Conservation (phyloP, 495 filamentous ascomycete species). For the Neurospora cerealis region DNA sequence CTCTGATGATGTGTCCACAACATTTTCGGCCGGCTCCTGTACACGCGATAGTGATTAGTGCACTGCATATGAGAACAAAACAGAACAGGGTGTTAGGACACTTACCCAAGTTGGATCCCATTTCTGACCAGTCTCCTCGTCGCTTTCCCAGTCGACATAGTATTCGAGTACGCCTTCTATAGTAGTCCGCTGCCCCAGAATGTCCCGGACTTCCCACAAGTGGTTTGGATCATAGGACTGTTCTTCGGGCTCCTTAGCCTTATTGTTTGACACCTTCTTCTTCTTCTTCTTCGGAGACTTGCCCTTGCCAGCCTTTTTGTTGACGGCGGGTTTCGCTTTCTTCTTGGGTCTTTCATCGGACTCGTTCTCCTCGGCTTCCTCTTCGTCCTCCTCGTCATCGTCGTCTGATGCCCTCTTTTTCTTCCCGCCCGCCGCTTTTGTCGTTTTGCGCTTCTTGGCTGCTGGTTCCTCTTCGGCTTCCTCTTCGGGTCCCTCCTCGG, state of each 20-base stretch:
- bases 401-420: not conserved
- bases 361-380: not conserved
- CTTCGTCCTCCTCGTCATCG: not conserved
- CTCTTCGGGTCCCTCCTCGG: not conserved
- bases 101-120: not conserved
- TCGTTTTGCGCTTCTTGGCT: not conserved
- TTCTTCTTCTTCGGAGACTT: not conserved
- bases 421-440: not conserved
- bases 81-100: not conserved
- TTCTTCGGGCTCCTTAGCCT: not conserved
- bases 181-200: not conserved
- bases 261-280: not conserved
- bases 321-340: not conserved
- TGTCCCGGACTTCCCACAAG: not conserved
- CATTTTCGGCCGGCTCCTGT: not conserved
- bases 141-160: not conserved
- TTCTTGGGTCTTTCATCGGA: not conserved
- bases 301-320: not conserved
- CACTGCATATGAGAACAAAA: not conserved
- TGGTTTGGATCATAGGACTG: not conserved
- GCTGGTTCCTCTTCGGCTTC: not conserved
- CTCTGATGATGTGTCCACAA: not conserved
- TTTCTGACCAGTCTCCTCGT: not conserved
- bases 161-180: not conserved
- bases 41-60: not conserved